phyloP scores from a whole-genome alignment of 306 rosid genomes.

The Prunus fruticosa region DNA sequence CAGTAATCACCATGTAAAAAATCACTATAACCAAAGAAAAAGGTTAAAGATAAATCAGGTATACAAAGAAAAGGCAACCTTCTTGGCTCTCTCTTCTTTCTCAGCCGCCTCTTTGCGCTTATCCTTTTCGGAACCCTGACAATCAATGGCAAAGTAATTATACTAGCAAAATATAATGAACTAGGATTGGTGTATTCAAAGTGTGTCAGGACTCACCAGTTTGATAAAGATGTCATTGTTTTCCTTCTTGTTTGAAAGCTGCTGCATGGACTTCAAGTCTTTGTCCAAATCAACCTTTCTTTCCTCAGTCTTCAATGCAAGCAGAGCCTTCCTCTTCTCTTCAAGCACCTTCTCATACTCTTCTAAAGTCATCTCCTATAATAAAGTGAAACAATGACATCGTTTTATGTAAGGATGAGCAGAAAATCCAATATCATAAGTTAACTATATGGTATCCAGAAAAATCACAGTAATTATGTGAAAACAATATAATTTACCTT shows the following conservation, averaged over 20 bases:
- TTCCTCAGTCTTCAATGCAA: constrained; percentile 56
- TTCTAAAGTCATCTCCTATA: constrained; percentile 92
- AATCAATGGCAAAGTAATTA: neutral
- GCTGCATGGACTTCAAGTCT: constrained; percentile 78
- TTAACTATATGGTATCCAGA: neutral
- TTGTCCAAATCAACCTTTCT: constrained; percentile 75
- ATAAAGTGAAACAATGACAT: neutral
- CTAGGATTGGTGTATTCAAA: neutral
- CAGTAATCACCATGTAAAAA: neutral
- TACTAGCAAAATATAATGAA: neutral
- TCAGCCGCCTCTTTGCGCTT: constrained; percentile 78
- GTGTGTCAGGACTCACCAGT: constrained; percentile 44
- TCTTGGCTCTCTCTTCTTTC: constrained; percentile 87
- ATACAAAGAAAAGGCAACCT: constrained; percentile 36
- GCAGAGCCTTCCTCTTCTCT: constrained; percentile 82
- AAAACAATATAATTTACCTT: constrained; percentile 43
- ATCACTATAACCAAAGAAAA: neutral
- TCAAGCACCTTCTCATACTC: constrained; percentile 85
- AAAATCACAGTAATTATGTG: neutral
- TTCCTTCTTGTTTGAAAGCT: constrained; percentile 69
- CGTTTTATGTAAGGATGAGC: neutral
- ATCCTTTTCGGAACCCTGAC: constrained; percentile 88
- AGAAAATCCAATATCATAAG: neutral
- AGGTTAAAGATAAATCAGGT: neutral
- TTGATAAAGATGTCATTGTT: constrained; percentile 75